Evolutionary conservation across 2,329 filamentous ascomycete genomes (phyloP).

Genomic region (Trichocomaceae sp.): DNA sequence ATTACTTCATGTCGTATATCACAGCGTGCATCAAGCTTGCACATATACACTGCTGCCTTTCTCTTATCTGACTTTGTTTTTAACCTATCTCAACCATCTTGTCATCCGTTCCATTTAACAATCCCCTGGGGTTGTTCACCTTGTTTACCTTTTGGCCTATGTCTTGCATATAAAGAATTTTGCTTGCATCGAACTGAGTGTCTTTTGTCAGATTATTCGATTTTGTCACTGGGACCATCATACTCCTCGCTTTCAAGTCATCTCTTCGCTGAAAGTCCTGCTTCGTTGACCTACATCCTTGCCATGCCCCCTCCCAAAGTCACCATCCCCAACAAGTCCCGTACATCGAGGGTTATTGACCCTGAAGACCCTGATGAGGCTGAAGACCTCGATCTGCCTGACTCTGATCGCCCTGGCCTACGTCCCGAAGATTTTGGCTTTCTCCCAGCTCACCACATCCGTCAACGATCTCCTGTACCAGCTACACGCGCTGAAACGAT

Average conservation of each 20-base stretch:
- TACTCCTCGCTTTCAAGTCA: neutral
- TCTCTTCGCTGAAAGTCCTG: neutral
- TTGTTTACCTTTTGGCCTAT: neutral
- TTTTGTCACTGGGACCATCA: neutral
- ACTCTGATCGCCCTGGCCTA: conserved; percentile 3
- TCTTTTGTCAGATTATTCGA: neutral
- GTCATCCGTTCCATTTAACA: neutral
- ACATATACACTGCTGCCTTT: neutral
- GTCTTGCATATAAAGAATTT: neutral
- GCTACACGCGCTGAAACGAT: conserved; percentile 6
- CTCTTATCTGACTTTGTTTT: neutral
- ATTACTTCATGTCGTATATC: neutral
- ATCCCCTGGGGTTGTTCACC: neutral
- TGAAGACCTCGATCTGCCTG: neutral
- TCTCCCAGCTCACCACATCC: neutral
- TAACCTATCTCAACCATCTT: neutral
- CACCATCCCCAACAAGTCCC: neutral
- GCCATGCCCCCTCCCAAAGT: neutral
- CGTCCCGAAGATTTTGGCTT: neutral
- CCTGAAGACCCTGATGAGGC: neutral
- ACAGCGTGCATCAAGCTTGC: too few relatives aligned
- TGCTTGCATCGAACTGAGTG: neutral
- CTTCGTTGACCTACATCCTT: neutral
- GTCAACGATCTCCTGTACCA: neutral
- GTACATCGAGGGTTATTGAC: neutral